Conservation (phyloP, 2,329 filamentous ascomycete genomes). For the Myriosclerotinia curreyana region DNA sequence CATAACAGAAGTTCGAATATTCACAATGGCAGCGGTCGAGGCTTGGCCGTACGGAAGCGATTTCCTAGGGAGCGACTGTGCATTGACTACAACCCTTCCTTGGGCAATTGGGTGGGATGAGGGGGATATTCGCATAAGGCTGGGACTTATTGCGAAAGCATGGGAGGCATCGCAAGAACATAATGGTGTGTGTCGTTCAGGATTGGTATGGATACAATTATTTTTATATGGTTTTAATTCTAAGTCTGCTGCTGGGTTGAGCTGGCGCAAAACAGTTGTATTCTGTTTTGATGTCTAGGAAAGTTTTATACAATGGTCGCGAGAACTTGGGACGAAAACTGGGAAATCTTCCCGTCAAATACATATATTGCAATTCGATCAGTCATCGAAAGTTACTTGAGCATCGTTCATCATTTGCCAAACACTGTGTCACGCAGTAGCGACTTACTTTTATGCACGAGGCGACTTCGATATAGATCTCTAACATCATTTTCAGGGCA, state of each 20-base stretch:
- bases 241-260: not conserved
- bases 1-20: conserved; percentile 37
- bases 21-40: conserved; percentile 47
- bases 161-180: conserved; percentile 36
- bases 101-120: conserved; percentile 48
- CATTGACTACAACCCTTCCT: conserved; percentile 43
- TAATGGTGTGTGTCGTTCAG: conserved; percentile 27
- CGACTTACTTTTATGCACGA: conserved; percentile 30
- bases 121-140: conserved; percentile 39
- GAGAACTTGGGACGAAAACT: conserved; percentile 23
- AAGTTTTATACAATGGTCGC: not conserved
- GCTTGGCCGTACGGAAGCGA: conserved; percentile 43
- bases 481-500: conserved; percentile 37
- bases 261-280: conserved; percentile 15
- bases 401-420: conserved; percentile 13
- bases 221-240: conserved; percentile 25
- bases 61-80: conserved; percentile 44
- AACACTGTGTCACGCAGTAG: conserved; percentile 38
- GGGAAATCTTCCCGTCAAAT: not conserved
- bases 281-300: not conserved
- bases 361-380: conserved; percentile 5
- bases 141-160: conserved; percentile 39
- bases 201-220: conserved; percentile 36
- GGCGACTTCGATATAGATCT: conserved; percentile 38
- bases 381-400: not conserved